phyloP scores from a whole-genome alignment of 345 rosid species.

The Sisymbrium irio region DNA sequence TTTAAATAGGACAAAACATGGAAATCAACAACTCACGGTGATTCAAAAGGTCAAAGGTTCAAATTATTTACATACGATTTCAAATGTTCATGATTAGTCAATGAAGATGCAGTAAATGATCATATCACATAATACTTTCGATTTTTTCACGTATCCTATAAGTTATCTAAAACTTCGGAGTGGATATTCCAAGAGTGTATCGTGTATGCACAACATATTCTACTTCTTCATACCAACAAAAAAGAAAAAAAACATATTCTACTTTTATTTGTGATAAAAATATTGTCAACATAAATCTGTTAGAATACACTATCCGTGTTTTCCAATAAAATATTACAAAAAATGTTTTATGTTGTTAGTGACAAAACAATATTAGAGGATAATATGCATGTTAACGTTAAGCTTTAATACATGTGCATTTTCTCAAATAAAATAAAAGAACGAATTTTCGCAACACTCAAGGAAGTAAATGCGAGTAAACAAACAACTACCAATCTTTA shows the following conservation, averaged over 20 bases:
- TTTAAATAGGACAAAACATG: too few species aligned
- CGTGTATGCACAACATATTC: neutral
- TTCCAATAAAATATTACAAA: neutral
- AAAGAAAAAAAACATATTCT: too few species aligned
- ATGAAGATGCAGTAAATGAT: neutral
- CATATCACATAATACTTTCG: neutral
- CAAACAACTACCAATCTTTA: neutral
- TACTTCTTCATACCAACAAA: too few species aligned
- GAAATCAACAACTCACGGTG: too few species aligned
- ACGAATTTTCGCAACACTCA: neutral
- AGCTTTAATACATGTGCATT: neutral
- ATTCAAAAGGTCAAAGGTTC: too few species aligned
- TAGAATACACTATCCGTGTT: neutral
- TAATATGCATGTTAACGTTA: neutral
- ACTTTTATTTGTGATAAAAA: too few species aligned
- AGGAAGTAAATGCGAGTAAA: conserved; percentile 7
- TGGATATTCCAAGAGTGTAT: too few species aligned
- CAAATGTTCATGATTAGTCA: neutral
- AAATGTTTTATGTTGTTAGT: neutral
- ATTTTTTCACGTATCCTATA: neutral
- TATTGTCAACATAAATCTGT: too few species aligned
- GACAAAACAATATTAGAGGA: neutral
- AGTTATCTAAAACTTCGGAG: neutral
- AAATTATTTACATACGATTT: too few species aligned
- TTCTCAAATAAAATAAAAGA: neutral